Conservation (phyloP, 108 stramenopile genomes). For the Fistulifera solaris region DNA sequence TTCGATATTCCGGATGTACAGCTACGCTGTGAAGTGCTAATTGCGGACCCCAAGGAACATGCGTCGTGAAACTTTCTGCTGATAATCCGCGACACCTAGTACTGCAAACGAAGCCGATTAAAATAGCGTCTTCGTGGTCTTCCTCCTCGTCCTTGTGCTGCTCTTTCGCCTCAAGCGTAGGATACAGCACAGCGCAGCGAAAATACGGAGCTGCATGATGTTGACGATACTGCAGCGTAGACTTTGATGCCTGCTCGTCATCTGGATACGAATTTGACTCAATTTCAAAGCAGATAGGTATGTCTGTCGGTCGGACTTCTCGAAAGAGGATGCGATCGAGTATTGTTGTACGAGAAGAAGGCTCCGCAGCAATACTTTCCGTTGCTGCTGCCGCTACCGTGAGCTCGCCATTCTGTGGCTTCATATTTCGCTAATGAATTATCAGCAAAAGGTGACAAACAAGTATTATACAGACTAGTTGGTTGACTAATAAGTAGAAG, state of each 20-base stretch:
- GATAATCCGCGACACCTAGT: conserved; percentile 60
- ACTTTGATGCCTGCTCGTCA: conserved; percentile 78
- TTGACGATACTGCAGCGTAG: conserved; percentile 74
- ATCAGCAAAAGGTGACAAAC: too few species aligned
- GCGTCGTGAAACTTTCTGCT: conserved; percentile 54
- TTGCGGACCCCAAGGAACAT: conserved; percentile 59
- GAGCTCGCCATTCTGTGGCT: too few species aligned
- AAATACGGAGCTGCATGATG: conserved; percentile 79
- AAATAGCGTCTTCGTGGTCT: conserved; percentile 33
- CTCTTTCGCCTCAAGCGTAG: background rate
- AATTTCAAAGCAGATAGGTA: conserved; percentile 46
- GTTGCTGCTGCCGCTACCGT: too few species aligned
- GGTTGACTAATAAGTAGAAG: too few species aligned
- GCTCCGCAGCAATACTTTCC: too few species aligned
- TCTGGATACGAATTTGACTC: conserved; percentile 61
- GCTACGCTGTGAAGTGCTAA: conserved; percentile 87
- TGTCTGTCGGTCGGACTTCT: conserved; percentile 50
- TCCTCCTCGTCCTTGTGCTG: conserved; percentile 31
- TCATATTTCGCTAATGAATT: too few species aligned
- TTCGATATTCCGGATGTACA: conserved; percentile 48
- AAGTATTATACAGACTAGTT: too few species aligned
- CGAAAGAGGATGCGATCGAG: background rate
- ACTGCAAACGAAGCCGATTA: conserved; percentile 78
- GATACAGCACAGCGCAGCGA: conserved; percentile 47
- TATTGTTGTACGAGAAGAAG: too few species aligned